These are phyloP conservation scores for Sporothrix curviconia DNA, from an alignment of 2,329 filamentous ascomycete genomes.

Conservation along the genomic window DNA sequence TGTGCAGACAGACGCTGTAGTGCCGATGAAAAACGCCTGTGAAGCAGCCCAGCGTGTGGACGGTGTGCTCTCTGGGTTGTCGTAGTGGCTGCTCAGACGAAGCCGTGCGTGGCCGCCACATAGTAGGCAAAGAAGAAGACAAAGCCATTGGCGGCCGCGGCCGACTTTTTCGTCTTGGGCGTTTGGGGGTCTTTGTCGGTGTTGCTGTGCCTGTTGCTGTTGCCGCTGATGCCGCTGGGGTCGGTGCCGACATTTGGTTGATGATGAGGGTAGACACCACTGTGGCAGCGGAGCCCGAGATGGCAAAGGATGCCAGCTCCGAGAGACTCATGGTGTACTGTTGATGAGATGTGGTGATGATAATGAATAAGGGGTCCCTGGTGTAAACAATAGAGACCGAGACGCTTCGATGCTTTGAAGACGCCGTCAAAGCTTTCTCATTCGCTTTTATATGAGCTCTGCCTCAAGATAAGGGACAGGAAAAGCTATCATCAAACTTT, in stretches of 20 bases:
- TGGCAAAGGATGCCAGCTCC: conserved; percentile 66
- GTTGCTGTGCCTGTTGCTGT: no score
- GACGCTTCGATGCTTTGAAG: background rate
- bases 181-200: no score
- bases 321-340: conserved; percentile 44
- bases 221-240: conserved; percentile 12
- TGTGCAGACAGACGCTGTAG: conserved; percentile 44
- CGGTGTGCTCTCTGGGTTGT: background rate
- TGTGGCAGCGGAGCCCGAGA: conserved; percentile 71
- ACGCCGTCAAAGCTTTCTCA: background rate
- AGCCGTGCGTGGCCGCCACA: conserved; percentile 35
- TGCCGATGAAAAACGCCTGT: conserved; percentile 27
- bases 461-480: background rate
- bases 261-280: conserved; percentile 71
- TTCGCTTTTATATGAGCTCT: background rate
- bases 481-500: background rate
- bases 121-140: conserved; percentile 78
- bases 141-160: conserved; percentile 59
- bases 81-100: conserved; percentile 4
- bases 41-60: background rate
- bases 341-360: background rate
- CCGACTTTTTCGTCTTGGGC: conserved; percentile 37
- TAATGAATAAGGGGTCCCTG: no score
- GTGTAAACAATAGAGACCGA: background rate
- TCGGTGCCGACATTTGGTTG: conserved; percentile 52